phyloP scores from a whole-genome alignment of 106 monocot genomes.

The Chionographis japonica region DNA sequence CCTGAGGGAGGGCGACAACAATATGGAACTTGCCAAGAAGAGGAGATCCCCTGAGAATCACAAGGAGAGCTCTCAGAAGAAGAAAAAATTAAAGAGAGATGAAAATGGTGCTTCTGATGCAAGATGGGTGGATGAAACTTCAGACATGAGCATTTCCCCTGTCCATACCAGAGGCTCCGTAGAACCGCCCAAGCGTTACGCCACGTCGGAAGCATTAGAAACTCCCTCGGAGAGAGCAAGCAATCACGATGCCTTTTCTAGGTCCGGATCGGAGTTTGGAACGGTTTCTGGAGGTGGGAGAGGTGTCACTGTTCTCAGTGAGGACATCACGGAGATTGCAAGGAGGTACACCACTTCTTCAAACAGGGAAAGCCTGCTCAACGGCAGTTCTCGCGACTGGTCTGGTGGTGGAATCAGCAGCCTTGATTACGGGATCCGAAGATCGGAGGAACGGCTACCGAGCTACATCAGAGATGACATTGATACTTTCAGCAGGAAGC shows the following conservation, averaged over 20 bases:
- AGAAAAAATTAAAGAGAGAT: conserved; percentile 13
- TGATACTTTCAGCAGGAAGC: conserved; percentile 10
- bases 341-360: conserved; percentile 19
- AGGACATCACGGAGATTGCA: conserved; percentile 19
- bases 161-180: conserved; percentile 2
- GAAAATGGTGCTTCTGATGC: neutral
- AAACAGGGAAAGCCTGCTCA: neutral
- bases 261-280: neutral
- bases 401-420: neutral
- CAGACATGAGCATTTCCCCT: conserved; percentile 65
- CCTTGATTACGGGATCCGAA: neutral
- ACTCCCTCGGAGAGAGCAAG: conserved; percentile 5
- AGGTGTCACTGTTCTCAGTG: neutral
- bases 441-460: conserved; percentile 7
- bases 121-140: neutral
- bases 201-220: neutral
- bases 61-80: conserved; percentile 11
- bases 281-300: neutral
- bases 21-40: conserved; percentile 1
- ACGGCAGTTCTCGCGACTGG: neutral
- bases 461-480: conserved; percentile 10
- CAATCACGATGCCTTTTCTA: neutral
- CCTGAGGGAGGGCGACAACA: conserved; percentile 4
- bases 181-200: neutral
- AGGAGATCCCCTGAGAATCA: conserved; percentile 2